Conservation (phyloP, 2,329 filamentous ascomycete species). For the Aspergillus novoparasiticus region DNA sequence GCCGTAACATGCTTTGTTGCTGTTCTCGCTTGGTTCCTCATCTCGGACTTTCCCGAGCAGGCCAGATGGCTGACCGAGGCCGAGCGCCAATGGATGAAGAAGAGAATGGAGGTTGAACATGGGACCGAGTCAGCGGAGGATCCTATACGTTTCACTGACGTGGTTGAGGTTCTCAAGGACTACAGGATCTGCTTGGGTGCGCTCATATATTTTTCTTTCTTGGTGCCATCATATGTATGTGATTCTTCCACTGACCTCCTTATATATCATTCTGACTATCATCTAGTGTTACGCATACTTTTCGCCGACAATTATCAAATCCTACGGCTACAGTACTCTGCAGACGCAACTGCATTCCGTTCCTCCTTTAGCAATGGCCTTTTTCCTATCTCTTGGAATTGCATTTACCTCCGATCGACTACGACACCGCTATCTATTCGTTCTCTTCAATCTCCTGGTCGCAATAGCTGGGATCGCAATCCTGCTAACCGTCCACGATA, state of each 20-base stretch:
- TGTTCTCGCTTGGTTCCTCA: conserved; percentile 60
- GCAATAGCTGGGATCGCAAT: conserved; percentile 75
- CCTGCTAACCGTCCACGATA: conserved; percentile 68
- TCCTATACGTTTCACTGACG: conserved; percentile 61
- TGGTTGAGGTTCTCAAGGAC: conserved; percentile 69
- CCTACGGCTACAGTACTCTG: conserved; percentile 59
- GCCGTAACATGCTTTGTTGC: conserved; percentile 61
- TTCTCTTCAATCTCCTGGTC: conserved; percentile 67
- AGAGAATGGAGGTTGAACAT: conserved; percentile 67
- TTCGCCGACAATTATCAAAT: conserved; percentile 68
- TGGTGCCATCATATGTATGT: conserved; percentile 30
- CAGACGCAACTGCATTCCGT: conserved; percentile 53
- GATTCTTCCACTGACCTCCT: not conserved
- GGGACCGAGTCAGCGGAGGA: conserved; percentile 66
- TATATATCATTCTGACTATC: not conserved
- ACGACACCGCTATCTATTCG: conserved; percentile 75
- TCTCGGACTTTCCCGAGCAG: conserved; percentile 73
- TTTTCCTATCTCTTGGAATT: conserved; percentile 73
- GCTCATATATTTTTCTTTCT: conserved; percentile 68
- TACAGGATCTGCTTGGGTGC: conserved; percentile 72
- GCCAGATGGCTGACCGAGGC: conserved; percentile 68
- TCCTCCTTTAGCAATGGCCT: conserved; percentile 69
- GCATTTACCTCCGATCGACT: conserved; percentile 72
- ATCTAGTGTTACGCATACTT: conserved; percentile 68
- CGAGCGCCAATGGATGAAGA: conserved; percentile 67